phyloP scores from a whole-genome alignment of 1,284 basidiomycete species.

The Athelia sp. region DNA sequence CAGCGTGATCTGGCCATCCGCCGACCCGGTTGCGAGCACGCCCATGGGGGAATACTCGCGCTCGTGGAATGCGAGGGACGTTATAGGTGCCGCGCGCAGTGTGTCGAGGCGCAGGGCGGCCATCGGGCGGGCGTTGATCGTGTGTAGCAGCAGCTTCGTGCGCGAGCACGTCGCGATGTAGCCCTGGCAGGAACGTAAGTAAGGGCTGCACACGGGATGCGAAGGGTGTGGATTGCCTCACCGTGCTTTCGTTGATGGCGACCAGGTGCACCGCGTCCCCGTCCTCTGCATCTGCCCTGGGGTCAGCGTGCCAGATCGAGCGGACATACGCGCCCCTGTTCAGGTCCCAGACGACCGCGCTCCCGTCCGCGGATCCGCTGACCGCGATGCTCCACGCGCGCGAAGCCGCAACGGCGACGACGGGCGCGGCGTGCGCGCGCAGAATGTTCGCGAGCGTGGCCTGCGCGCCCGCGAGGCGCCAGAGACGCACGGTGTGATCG shows the following conservation, averaged over 20 bases:
- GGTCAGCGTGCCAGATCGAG: constrained; percentile 67
- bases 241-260: constrained; percentile 82
- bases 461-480: constrained; percentile 45
- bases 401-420: constrained; percentile 72
- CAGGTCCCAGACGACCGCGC: constrained; percentile 87
- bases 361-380: constrained; percentile 83
- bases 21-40: constrained; percentile 63
- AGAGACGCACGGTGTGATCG: constrained; percentile 75
- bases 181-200: constrained; percentile 44
- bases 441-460: constrained; percentile 66
- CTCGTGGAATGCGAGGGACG: constrained; percentile 74
- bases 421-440: constrained; percentile 67
- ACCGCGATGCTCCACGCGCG: constrained; percentile 80
- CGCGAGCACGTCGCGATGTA: constrained; percentile 79
- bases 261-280: constrained; percentile 58
- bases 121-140: constrained; percentile 76
- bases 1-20: constrained; percentile 63
- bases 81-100: constrained; percentile 41
- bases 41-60: constrained; percentile 71
- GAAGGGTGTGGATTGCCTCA: constrained; percentile 39
- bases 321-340: constrained; percentile 77
- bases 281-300: too few species aligned
- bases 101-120: constrained; percentile 57
- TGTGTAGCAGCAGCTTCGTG: constrained; percentile 67
- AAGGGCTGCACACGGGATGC: background rate